These are phyloP conservation scores for Pulveroboletus sp. DNA, from an alignment of 768 basidiomycete species.

Conservation along the genomic window DNA sequence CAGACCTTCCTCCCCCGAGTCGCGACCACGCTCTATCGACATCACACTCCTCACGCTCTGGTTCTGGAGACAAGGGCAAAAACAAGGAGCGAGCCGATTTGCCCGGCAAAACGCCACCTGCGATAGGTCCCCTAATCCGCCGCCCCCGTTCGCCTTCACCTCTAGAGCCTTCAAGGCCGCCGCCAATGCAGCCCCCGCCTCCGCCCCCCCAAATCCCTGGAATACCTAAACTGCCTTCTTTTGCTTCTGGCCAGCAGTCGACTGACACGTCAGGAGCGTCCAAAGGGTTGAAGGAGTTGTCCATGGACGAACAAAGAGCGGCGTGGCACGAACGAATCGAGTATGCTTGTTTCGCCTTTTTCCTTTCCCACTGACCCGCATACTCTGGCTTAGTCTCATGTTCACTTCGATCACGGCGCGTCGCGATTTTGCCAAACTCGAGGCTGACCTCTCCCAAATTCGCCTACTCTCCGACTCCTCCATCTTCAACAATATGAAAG, in stretches of 20 bases:
- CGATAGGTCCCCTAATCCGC: not conserved
- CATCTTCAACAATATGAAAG: slow-evolving; percentile 21
- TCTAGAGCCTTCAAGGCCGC: slow-evolving; percentile 14
- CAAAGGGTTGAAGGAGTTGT: slow-evolving; percentile 19
- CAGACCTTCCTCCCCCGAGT: not conserved
- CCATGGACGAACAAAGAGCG: slow-evolving; percentile 35
- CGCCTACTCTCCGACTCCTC: slow-evolving; percentile 24
- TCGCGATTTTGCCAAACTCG: slow-evolving; percentile 29
- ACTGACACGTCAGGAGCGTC: not conserved
- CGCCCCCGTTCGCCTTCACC: slow-evolving; percentile 1
- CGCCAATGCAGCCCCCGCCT: slow-evolving; percentile 18
- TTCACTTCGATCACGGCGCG: slow-evolving; percentile 34
- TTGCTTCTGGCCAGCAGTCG: slow-evolving; percentile 13
- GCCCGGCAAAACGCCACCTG: slow-evolving; percentile 1
- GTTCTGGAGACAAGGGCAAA: slow-evolving; percentile 11
- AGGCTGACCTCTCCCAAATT: slow-evolving; percentile 31
- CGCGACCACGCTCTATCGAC: slow-evolving; percentile 8
- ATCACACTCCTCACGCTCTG: slow-evolving; percentile 8
- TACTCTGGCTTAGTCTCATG: slow-evolving; percentile 30
- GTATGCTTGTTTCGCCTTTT: slow-evolving; percentile 25
- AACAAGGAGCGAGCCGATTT: slow-evolving; percentile 1
- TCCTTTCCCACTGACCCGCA: not conserved
- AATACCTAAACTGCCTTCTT: slow-evolving; percentile 19
- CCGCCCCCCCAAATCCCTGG: slow-evolving; percentile 17
- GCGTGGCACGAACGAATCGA: slow-evolving; percentile 40